A percentile compares a stretch with the other conserved stretches of the same genome.
Evolutionary conservation across 139 green algal genomes (phyloP).

Genomic region (Chlorella sp.): DNA sequence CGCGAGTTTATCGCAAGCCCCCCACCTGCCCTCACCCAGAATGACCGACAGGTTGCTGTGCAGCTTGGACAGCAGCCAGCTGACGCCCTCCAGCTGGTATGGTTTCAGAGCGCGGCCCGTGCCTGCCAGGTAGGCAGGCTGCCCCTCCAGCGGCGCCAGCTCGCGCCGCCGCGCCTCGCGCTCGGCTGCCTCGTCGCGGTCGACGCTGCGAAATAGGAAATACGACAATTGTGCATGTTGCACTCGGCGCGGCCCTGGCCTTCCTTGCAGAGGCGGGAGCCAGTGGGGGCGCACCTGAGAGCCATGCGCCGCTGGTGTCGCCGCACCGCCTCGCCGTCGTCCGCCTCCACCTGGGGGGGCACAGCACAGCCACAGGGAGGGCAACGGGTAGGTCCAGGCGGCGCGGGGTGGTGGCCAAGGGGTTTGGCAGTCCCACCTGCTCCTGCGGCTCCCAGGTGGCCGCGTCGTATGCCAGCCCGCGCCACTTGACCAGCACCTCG

Average conservation of each 20-base stretch:
- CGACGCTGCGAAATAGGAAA: too few species aligned
- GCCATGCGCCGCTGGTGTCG: slow-evolving; percentile 26
- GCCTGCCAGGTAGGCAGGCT: slow-evolving; percentile 2
- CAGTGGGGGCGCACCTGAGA: too few species aligned
- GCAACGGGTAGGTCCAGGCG: too few species aligned
- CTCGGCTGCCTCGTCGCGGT: neutral
- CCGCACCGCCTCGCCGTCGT: too few species aligned
- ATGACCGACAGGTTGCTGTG: slow-evolving; percentile 66
- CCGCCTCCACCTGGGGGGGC: too few species aligned
- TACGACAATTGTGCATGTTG: too few species aligned
- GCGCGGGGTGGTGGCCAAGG: too few species aligned
- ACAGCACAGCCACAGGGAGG: too few species aligned
- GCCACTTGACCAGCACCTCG: slow-evolving; percentile 30
- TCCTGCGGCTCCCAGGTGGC: slow-evolving; percentile 20
- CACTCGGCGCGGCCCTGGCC: too few species aligned
- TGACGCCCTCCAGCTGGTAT: slow-evolving; percentile 32
- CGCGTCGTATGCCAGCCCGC: slow-evolving; percentile 23
- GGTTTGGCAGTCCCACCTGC: neutral
- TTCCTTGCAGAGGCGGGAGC: too few species aligned
- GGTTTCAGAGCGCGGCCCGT: slow-evolving; percentile 16
- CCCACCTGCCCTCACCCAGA: slow-evolving; percentile 71
- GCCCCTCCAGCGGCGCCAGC: neutral
- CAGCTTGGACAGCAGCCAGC: slow-evolving; percentile 58
- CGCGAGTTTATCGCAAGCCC: too few species aligned
- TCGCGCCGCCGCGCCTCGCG: neutral